Evolutionary conservation across 768 basidiomycete genomes (phyloP).

Genomic region (Antrodiella citrinella): DNA sequence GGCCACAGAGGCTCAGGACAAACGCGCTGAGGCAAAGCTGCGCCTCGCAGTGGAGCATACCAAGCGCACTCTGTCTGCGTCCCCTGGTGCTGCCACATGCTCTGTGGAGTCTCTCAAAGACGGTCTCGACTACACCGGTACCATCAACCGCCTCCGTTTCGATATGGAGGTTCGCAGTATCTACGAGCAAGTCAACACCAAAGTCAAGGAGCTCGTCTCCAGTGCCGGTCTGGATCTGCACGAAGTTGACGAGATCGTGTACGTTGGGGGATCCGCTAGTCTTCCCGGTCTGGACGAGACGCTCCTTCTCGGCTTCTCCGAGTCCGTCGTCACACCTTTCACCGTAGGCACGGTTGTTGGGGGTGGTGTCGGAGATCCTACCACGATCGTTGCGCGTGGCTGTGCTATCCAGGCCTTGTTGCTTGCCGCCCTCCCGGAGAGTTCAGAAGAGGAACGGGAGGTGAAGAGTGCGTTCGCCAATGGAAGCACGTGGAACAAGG

Average conservation of each 20-base stretch:
- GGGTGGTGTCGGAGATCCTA: slow-evolving; percentile 70
- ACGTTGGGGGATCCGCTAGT: slow-evolving; percentile 68
- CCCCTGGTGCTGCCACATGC: slow-evolving; percentile 80
- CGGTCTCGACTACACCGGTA: slow-evolving; percentile 81
- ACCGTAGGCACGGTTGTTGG: slow-evolving; percentile 58
- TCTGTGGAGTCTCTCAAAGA: slow-evolving; percentile 93
- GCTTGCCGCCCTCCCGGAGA: slow-evolving; percentile 37
- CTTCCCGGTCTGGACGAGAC: slow-evolving; percentile 70
- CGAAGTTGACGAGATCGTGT: slow-evolving; percentile 72
- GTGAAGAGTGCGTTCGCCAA: slow-evolving; percentile 42
- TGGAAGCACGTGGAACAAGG: slow-evolving; percentile 32
- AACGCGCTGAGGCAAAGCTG: slow-evolving; percentile 89
- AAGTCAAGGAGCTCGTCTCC: slow-evolving; percentile 45
- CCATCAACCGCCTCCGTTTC: slow-evolving; percentile 47
- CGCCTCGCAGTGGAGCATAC: slow-evolving; percentile 90
- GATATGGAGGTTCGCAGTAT: slow-evolving; percentile 40
- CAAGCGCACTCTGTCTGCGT: slow-evolving; percentile 86
- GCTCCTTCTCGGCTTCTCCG: slow-evolving; percentile 44
- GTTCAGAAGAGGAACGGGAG: slow-evolving; percentile 37
- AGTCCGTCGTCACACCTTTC: slow-evolving; percentile 60
- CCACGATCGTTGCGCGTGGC: slow-evolving; percentile 69
- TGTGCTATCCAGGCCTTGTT: slow-evolving; percentile 68
- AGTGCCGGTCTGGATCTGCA: slow-evolving; percentile 49
- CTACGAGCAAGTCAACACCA: slow-evolving; percentile 47
- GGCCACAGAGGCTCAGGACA: slow-evolving; percentile 48